Conservation (phyloP, 352 stramenopile genomes). For the Sclerospora graminicola region DNA sequence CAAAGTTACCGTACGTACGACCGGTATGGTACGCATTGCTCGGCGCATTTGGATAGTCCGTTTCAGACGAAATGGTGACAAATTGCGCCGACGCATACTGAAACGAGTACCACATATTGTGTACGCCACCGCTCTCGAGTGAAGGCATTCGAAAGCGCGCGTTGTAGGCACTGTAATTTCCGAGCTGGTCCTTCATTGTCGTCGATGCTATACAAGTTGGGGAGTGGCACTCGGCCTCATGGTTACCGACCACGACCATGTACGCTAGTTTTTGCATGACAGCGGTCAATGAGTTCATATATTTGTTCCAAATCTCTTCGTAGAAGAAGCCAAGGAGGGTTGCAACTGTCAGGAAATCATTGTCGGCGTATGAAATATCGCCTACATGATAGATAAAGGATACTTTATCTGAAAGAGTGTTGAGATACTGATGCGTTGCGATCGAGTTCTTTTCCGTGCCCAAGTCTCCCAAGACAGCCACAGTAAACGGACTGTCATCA, state of each 20-base stretch:
- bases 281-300: conserved; percentile 54
- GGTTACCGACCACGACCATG: conserved; percentile 81
- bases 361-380: conserved; percentile 47
- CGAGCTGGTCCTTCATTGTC: conserved; percentile 38
- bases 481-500: conserved; percentile 34
- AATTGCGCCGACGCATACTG: conserved; percentile 79
- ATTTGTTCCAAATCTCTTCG: conserved; percentile 82
- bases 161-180: conserved; percentile 84
- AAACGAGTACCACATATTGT: conserved; percentile 88
- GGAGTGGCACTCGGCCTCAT: conserved; percentile 84
- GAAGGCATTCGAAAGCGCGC: conserved; percentile 81
- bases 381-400: conserved; percentile 69
- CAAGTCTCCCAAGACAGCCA: conserved; percentile 46
- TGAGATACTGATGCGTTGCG: conserved; percentile 29
- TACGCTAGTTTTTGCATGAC: conserved; percentile 57
- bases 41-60: no score
- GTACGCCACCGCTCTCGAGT: conserved; percentile 31
- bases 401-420: conserved; percentile 23
- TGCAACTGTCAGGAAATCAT: conserved; percentile 15
- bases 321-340: conserved; percentile 65
- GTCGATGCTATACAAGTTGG: conserved; percentile 40
- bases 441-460: conserved; percentile 32
- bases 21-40: conserved; percentile 27
- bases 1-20: conserved; percentile 25
- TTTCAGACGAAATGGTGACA: conserved; percentile 68